Conservation (phyloP, 1,284 basidiomycete species). For the Ceratobasidium sp. region DNA sequence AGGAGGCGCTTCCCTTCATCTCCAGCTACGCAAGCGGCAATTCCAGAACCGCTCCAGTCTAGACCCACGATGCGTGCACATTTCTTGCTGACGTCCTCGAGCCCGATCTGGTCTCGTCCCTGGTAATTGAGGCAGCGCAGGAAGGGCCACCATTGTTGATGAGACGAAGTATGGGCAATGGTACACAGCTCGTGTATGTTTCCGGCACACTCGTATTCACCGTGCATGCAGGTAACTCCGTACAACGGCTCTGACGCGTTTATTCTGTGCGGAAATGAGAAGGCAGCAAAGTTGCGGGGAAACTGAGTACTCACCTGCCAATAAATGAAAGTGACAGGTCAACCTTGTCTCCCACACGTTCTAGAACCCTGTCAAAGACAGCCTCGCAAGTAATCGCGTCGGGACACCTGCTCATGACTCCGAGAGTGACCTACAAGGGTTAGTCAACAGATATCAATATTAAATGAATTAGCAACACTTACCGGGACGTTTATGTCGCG, state of each 20-base stretch:
- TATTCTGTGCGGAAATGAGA: constrained; percentile 53
- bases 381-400: constrained; percentile 82
- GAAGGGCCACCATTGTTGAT: constrained; percentile 72
- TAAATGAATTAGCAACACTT: constrained; percentile 1
- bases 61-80: constrained; percentile 73
- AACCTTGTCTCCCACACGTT: constrained; percentile 70
- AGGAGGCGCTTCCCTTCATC: constrained; percentile 71
- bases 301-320: constrained; percentile 66
- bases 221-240: constrained; percentile 83
- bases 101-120: constrained; percentile 72
- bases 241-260: constrained; percentile 71
- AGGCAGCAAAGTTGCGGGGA: constrained; percentile 43
- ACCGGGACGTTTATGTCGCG: constrained; percentile 29
- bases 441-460: constrained; percentile 13
- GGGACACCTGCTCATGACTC: constrained; percentile 82
- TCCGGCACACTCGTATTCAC: constrained; percentile 81
- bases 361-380: constrained; percentile 77
- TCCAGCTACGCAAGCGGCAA: constrained; percentile 67
- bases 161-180: constrained; percentile 59
- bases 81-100: constrained; percentile 67
- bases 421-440: constrained; percentile 59
- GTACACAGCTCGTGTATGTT: constrained; percentile 88
- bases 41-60: constrained; percentile 72
- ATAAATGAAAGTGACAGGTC: constrained; percentile 78
- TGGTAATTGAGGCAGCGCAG: constrained; percentile 80